These are phyloP conservation scores for Picea mariana DNA, from an alignment of 83 land plant genomes.

Conservation along the genomic window DNA sequence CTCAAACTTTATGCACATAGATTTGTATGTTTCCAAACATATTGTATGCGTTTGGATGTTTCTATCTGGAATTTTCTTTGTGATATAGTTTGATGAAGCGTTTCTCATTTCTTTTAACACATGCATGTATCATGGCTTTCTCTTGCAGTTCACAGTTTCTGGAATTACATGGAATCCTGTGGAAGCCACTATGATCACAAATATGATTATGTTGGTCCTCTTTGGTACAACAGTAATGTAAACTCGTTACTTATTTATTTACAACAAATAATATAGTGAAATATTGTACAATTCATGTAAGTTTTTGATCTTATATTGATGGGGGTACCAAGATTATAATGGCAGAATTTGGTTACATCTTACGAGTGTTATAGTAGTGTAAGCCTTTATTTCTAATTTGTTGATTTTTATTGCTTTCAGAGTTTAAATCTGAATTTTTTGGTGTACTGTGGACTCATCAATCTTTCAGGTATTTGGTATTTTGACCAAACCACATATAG, in stretches of 20 bases:
- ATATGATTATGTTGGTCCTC: slow-evolving; percentile 64
- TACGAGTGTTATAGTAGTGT: neutral
- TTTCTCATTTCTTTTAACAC: neutral
- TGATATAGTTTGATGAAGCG: no score
- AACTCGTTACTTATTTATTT: neutral
- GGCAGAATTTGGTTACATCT: neutral
- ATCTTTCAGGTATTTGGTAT: slow-evolving; percentile 70
- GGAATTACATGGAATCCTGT: slow-evolving; percentile 59
- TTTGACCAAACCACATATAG: slow-evolving; percentile 63
- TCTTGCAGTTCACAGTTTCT: slow-evolving; percentile 63
- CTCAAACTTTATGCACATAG: neutral
- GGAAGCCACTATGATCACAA: slow-evolving; percentile 74
- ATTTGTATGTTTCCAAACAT: no score
- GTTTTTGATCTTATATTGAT: no score
- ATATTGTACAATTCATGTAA: neutral
- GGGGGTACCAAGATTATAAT: no score
- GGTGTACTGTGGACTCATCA: neutral
- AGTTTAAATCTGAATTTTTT: neutral
- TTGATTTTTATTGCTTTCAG: neutral
- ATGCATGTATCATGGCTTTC: neutral
- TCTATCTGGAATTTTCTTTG: neutral
- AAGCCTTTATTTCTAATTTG: no score
- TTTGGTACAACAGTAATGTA: slow-evolving; percentile 62
- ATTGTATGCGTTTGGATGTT: neutral
- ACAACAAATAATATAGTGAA: neutral